Evolutionary conservation across 2,329 filamentous ascomycete species (phyloP).

Genomic region (Fusarium musae): DNA sequence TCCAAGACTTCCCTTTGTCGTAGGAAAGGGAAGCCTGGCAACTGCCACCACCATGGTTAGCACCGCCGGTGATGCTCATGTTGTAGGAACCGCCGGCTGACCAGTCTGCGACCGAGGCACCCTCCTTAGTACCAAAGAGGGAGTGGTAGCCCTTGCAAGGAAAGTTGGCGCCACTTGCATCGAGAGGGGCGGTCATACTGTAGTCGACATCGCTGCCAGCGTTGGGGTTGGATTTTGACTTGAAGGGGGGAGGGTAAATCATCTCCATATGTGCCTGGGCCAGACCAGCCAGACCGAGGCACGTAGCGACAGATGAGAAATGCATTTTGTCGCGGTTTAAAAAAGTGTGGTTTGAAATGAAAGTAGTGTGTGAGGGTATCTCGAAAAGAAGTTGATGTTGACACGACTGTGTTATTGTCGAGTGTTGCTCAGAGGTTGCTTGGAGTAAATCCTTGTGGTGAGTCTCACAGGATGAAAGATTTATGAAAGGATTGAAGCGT

Average conservation of each 20-base stretch:
- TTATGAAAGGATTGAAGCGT: constrained; percentile 24
- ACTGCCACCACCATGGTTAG: constrained; percentile 75
- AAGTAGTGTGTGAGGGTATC: constrained; percentile 30
- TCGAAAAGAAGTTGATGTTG: constrained; percentile 7
- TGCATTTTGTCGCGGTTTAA: constrained; percentile 51
- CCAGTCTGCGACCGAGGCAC: constrained; percentile 69
- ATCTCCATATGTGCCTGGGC: constrained; percentile 68
- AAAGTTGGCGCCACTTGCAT: constrained; percentile 70
- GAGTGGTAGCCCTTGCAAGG: constrained; percentile 77
- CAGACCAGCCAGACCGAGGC: constrained; percentile 56
- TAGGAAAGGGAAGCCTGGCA: constrained; percentile 82
- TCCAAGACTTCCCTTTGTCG: constrained; percentile 76
- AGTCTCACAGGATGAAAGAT: constrained; percentile 12
- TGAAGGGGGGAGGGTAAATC: constrained; percentile 62
- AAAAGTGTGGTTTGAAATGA: not conserved
- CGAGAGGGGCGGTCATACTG: constrained; percentile 76
- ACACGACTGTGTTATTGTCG: constrained; percentile 10
- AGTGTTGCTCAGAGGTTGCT: constrained; percentile 17
- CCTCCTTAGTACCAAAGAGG: constrained; percentile 60
- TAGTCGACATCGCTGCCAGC: constrained; percentile 68
- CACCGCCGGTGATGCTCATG: constrained; percentile 71
- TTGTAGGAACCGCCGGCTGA: constrained; percentile 70
- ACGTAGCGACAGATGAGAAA: constrained; percentile 51
- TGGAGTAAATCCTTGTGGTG: constrained; percentile 14
- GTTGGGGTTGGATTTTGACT: constrained; percentile 63